phyloP scores from a whole-genome alignment of 2,329 filamentous ascomycete species.

The Drechslerella coelobrocha region DNA sequence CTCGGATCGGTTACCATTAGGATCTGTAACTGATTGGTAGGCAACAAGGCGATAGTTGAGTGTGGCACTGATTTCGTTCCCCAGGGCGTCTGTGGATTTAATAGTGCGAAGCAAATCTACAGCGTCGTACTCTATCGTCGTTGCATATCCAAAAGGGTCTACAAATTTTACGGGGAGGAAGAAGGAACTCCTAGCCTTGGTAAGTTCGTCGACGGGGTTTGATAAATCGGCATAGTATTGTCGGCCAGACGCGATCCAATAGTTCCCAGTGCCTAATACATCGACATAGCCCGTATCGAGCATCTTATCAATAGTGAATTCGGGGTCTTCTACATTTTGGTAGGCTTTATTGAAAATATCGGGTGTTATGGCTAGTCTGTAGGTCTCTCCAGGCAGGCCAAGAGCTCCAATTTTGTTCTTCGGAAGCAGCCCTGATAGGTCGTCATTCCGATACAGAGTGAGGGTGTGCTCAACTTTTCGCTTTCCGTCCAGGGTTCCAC shows the following conservation, averaged over 20 bases:
- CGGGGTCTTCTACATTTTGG: constrained; percentile 3
- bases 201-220: not conserved
- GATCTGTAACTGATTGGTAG: not conserved
- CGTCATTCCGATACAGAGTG: constrained; percentile 7
- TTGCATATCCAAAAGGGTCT: constrained; percentile 1
- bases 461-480: constrained; percentile 4
- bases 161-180: constrained; percentile 2
- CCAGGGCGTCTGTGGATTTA: not conserved
- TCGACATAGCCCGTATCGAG: constrained; percentile 2
- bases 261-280: not conserved
- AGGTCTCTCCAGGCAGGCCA: constrained; percentile 3
- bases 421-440: not conserved
- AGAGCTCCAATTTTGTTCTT: constrained; percentile 1
- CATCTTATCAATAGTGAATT: constrained; percentile 4
- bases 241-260: constrained; percentile 6
- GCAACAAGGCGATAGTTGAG: not conserved
- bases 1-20: not conserved
- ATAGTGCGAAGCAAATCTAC: not conserved
- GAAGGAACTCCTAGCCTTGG: not conserved
- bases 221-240: not conserved
- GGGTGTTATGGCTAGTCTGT: constrained; percentile 1
- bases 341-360: constrained; percentile 8
- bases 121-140: constrained; percentile 3
- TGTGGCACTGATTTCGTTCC: not conserved
- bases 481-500: not conserved